These are phyloP conservation scores for Alternaria alternata DNA, from an alignment of 2,329 filamentous ascomycete genomes.

Conservation along the genomic window DNA sequence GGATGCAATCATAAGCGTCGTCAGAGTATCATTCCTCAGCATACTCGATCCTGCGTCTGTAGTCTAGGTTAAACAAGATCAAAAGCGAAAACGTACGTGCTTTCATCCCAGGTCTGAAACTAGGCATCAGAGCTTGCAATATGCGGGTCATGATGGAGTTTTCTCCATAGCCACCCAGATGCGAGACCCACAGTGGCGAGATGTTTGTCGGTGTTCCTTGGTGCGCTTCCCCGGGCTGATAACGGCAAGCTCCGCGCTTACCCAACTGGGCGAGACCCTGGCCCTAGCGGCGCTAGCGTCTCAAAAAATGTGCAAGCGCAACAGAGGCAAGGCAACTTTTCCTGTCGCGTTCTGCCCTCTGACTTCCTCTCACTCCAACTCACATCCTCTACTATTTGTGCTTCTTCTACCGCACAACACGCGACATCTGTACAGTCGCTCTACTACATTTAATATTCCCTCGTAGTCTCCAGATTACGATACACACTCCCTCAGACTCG, in stretches of 20 bases:
- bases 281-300: conserved; percentile 18
- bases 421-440: conserved; percentile 39
- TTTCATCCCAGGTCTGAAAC: background rate
- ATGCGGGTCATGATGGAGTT: background rate
- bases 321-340: conserved; percentile 36
- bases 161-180: background rate
- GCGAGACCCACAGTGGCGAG: conserved; percentile 9
- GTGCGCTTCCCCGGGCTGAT: conserved; percentile 15
- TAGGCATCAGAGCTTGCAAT: background rate
- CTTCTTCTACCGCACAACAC: conserved; percentile 28
- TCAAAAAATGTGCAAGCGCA: conserved; percentile 33
- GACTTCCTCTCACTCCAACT: conserved; percentile 25
- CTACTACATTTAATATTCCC: conserved; percentile 26
- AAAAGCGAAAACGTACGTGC: background rate
- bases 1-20: background rate
- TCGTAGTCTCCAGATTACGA: conserved; percentile 22
- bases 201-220: conserved; percentile 10
- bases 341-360: conserved; percentile 27
- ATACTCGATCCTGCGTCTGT: background rate
- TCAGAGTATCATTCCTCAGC: background rate
- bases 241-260: conserved; percentile 13
- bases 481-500: conserved; percentile 30
- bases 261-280: conserved; percentile 17
- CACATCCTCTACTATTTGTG: conserved; percentile 28
- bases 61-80: background rate